These are phyloP conservation scores for Tolypocladium album DNA, from an alignment of 2,329 filamentous ascomycete genomes.

Conservation along the genomic window DNA sequence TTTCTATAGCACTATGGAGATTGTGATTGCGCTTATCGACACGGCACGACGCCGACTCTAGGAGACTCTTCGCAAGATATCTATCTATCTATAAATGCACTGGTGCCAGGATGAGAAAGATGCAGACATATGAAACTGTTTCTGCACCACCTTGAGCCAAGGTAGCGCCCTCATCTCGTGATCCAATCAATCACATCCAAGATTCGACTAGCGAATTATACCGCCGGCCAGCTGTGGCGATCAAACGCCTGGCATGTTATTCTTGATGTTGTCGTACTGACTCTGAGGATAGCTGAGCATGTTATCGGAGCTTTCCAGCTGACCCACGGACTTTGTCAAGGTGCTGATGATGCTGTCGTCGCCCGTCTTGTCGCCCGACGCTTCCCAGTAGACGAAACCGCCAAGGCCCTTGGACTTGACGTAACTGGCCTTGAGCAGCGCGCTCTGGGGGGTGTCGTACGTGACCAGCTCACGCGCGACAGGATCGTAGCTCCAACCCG, in stretches of 20 bases:
- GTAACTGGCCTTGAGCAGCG: constrained; percentile 51
- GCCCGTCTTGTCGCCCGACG: constrained; percentile 50
- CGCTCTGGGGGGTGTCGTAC: constrained; percentile 54
- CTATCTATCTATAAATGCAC: background rate
- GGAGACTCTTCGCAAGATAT: background rate
- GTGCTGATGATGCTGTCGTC: constrained; percentile 47
- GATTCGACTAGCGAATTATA: background rate
- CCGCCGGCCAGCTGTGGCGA: background rate
- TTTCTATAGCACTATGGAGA: background rate
- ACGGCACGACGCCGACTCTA: background rate
- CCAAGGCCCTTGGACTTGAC: constrained; percentile 51
- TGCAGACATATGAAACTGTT: background rate
- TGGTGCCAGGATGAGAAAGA: background rate
- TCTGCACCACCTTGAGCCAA: background rate
- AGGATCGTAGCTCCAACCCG: constrained; percentile 62
- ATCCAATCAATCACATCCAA: background rate
- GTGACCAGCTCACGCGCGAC: constrained; percentile 51
- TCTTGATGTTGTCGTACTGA: constrained; percentile 46
- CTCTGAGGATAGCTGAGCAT: constrained; percentile 44
- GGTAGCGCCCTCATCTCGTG: background rate
- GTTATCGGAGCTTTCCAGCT: constrained; percentile 38
- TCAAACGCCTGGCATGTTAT: constrained; percentile 5
- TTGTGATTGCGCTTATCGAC: background rate
- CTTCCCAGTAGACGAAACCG: constrained; percentile 81
- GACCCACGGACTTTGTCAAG: constrained; percentile 33